Evolutionary conservation across 1,139 yeast genomes (phyloP).

Genomic region (Suhomyces taliae): DNA sequence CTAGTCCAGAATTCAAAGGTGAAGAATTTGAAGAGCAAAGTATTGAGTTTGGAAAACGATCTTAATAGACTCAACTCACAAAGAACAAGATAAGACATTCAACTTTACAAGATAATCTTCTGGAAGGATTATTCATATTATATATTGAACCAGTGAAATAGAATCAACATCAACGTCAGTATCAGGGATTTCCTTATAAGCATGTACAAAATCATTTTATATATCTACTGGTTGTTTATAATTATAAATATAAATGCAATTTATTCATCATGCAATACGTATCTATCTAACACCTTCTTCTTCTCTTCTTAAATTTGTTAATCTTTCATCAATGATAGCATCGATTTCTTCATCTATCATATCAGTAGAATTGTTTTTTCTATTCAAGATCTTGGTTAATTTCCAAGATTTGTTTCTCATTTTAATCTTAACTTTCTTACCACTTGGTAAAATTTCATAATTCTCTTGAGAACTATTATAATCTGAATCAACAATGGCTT

Average conservation of each 20-base stretch:
- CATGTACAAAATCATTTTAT: too few relatives aligned
- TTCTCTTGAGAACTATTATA: constrained; percentile 29
- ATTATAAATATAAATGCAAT: background rate
- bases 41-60: constrained; percentile 24
- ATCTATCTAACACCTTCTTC: constrained; percentile 8
- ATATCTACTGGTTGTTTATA: too few relatives aligned
- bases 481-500: constrained; percentile 30
- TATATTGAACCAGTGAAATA: too few relatives aligned
- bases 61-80: constrained; percentile 18
- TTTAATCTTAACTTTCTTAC: constrained; percentile 54
- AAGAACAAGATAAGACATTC: constrained; percentile 1
- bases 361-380: constrained; percentile 11
- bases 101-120: too few relatives aligned
- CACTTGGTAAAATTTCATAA: constrained; percentile 68
- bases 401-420: constrained; percentile 23
- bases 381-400: constrained; percentile 17
- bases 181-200: too few relatives aligned
- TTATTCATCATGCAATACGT: background rate
- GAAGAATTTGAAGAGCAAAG: constrained; percentile 18
- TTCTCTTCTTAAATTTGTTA: constrained; percentile 29
- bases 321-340: constrained; percentile 56
- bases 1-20: constrained; percentile 28
- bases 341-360: constrained; percentile 54
- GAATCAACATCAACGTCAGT: too few relatives aligned
- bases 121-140: too few relatives aligned